Evolutionary conservation across 23 red algal species (phyloP).

Genomic region (Cyanidioschyzon merolae): DNA sequence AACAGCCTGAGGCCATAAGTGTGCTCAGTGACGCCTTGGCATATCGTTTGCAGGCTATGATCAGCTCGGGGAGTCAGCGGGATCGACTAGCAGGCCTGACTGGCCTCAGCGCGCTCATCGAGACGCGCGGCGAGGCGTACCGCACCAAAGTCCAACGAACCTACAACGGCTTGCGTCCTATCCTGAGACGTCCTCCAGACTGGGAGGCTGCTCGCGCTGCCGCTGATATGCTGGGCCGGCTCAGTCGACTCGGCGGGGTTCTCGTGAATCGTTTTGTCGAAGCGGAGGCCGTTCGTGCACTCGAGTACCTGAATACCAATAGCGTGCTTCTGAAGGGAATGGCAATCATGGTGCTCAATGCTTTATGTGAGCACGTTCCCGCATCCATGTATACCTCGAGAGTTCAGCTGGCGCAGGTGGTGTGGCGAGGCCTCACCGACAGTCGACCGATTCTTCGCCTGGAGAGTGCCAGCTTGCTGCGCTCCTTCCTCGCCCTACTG

Average conservation of each 20-base stretch:
- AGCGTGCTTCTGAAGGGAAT: conserved; percentile 18
- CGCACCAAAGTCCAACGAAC: conserved; percentile 72
- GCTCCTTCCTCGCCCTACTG: conserved; percentile 8
- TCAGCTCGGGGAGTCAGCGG: conserved; percentile 1
- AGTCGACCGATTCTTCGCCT: conserved; percentile 11
- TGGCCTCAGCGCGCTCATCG: conserved; percentile 50
- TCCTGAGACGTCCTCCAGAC: conserved; percentile 33
- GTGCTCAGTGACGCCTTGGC: not conserved
- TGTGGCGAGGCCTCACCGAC: conserved; percentile 23
- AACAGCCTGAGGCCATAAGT: not conserved
- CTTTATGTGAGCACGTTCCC: conserved; percentile 7
- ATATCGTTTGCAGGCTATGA: not conserved
- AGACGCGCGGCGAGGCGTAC: conserved; percentile 51
- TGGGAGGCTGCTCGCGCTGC: conserved; percentile 18
- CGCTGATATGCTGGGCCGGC: conserved; percentile 14
- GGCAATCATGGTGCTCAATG: conserved; percentile 33
- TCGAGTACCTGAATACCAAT: conserved; percentile 32
- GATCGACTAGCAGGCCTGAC: conserved; percentile 67
- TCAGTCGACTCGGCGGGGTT: conserved; percentile 29
- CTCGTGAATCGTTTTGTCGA: conserved; percentile 38
- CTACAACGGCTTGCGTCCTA: conserved; percentile 64
- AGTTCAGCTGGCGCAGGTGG: not conserved
- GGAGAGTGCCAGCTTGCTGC: conserved; percentile 21
- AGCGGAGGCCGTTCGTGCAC: conserved; percentile 29
- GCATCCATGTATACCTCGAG: conserved; percentile 5